Conservation (phyloP, 208 protist genomes). For the Wallacemonas sp. region DNA sequence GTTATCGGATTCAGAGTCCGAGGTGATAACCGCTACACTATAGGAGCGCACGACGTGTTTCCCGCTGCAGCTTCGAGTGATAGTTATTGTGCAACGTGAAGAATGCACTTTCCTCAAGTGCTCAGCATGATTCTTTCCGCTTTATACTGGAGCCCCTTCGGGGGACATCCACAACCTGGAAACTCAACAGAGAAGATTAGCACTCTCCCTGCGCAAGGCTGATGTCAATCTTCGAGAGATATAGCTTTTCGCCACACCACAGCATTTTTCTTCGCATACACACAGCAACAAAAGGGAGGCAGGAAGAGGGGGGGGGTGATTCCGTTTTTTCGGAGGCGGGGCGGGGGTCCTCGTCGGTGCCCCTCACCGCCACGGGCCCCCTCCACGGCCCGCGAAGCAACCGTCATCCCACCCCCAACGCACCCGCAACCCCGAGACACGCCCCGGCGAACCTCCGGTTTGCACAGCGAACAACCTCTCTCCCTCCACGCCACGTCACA, state of each 20-base stretch:
- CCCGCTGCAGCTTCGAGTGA: background rate
- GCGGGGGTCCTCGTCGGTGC: too few species aligned
- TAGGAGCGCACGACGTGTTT: constrained; percentile 49
- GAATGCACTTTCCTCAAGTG: background rate
- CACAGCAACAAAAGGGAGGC: background rate
- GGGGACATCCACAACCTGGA: constrained; percentile 77
- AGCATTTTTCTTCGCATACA: too few species aligned
- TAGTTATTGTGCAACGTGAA: background rate
- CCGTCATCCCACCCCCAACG: too few species aligned
- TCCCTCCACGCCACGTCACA: too few species aligned
- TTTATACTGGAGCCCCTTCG: constrained; percentile 29
- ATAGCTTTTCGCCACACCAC: constrained; percentile 34
- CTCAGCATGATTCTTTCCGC: background rate
- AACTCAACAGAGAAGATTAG: constrained; percentile 82
- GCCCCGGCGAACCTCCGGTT: too few species aligned
- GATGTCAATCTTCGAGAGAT: constrained; percentile 81
- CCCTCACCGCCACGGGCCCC: too few species aligned
- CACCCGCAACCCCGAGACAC: too few species aligned
- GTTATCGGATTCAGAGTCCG: constrained; percentile 93
- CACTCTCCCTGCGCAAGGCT: constrained; percentile 76
- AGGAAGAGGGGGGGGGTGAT: background rate
- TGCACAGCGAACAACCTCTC: too few species aligned
- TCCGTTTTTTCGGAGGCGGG: background rate
- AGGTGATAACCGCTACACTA: constrained; percentile 94
- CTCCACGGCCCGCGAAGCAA: too few species aligned